Evolutionary conservation across 106 monocot species (phyloP), one percentile per base, ranked within the genome.

Genomic region (Dioscorea alata): DNA sequence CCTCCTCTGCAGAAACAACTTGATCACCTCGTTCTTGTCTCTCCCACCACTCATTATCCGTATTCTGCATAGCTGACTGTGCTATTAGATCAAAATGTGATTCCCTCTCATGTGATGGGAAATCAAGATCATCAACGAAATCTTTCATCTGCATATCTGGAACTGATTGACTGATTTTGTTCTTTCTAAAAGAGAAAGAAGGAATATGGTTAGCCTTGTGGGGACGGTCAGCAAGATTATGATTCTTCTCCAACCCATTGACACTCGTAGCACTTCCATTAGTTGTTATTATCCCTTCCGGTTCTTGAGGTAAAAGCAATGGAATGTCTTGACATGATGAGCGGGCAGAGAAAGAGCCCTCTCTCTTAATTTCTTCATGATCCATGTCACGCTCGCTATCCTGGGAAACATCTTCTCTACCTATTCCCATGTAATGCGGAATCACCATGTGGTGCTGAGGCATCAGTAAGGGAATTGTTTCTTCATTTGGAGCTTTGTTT

Each of bases 381-480:
- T 69, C 70, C 15, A 73, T 60, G 63, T 51, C 34, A 61, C 76
- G 67, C 42, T 54, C 13, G 2, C 66, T 68, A 49, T 64, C 59
- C 28, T 81, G 69, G 24, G 56, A 21, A 61, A 49, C 67, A 52
- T 66, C 72, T 65, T 92, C 83, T 64, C 67, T 79, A 60, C 52
- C 73, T 79, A 67, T 82, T 23, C 92, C 92, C 92, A 97, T 87
- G 65, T 97, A 97, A 82, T 89, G 92, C 31, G 97, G 97, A 75
- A 92, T 97, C 24, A 97, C 97, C 97, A 97, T 97, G 80, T 97
- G 92, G 14, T 97, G 92, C 57, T 97, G 92, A 57, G 97, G 97
- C 89, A 97, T 92, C 62, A 97, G 78, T 24, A 97, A 78, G 20
- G 97, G 97, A 74, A 97, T 97, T 61, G 83, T 60, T 75, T 89